Percentiles rank a stretch among this genome's conserved stretches.
Evolutionary conservation across 208 protist species (phyloP).

Genomic region (Acanthamoeba polyphaga): DNA sequence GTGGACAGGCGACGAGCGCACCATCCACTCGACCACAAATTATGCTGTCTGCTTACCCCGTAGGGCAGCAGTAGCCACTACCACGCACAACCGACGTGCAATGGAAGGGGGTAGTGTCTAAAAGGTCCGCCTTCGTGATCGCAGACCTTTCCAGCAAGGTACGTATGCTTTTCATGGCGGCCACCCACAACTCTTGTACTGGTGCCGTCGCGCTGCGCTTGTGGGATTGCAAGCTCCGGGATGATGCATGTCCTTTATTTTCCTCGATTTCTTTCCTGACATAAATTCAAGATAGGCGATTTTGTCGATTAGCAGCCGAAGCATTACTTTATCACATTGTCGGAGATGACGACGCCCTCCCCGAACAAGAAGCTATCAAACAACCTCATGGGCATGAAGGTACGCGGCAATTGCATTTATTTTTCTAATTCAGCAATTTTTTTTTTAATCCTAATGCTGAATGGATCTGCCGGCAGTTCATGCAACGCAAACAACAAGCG

Average conservation of each 20-base stretch:
- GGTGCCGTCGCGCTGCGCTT: not conserved
- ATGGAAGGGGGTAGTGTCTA: conserved; percentile 72
- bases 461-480: not conserved
- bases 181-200: not conserved
- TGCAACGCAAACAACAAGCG: not conserved
- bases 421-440: too few species aligned
- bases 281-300: not conserved
- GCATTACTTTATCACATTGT: not conserved
- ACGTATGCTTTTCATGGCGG: not conserved
- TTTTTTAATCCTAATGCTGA: not conserved
- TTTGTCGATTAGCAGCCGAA: too few species aligned
- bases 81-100: conserved; percentile 72
- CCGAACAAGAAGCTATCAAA: not conserved
- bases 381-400: conserved; percentile 50
- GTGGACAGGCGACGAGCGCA: conserved; percentile 73
- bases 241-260: too few species aligned
- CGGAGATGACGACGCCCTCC: not conserved
- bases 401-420: not conserved
- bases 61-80: conserved; percentile 65
- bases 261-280: not conserved
- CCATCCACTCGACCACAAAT: conserved; percentile 69
- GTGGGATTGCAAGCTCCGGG: not conserved
- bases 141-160: conserved; percentile 69
- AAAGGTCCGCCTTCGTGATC: conserved; percentile 66
- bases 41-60: conserved; percentile 71